phyloP scores from a whole-genome alignment of 2,329 filamentous ascomycete species.

The Diaporthe vaccinii region DNA sequence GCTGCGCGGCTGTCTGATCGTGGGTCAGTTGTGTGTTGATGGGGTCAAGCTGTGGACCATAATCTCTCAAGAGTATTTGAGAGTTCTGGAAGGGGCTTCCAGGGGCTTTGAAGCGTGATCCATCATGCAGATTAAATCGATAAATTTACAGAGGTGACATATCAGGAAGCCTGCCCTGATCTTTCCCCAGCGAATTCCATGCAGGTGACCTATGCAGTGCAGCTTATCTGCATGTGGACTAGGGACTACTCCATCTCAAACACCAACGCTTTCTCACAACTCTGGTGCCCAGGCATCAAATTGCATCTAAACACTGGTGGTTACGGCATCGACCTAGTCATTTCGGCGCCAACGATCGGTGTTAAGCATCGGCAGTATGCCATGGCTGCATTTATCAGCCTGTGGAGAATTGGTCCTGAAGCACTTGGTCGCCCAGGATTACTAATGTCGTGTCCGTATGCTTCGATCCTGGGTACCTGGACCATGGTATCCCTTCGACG shows the following conservation, averaged over 20 bases:
- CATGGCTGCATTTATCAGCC: conserved; percentile 1
- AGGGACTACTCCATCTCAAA: neutral
- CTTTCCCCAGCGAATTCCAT: neutral
- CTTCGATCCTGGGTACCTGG: neutral
- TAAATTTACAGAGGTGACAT: neutral
- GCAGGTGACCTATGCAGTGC: neutral
- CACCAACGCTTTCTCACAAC: neutral
- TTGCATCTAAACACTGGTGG: neutral
- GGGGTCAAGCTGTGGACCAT: neutral
- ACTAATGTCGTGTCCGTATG: neutral
- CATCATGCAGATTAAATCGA: neutral
- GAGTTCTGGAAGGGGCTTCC: neutral
- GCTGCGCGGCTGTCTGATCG: too few species aligned
- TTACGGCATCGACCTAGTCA: neutral
- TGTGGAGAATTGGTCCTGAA: neutral
- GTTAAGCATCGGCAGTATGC: neutral
- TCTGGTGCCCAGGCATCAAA: neutral
- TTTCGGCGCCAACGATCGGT: neutral
- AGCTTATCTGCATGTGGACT: neutral
- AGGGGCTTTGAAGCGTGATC: too few species aligned
- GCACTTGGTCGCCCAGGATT: neutral
- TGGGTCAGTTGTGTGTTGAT: neutral
- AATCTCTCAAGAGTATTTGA: neutral
- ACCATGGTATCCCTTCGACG: neutral
- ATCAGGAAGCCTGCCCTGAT: neutral